phyloP scores from a whole-genome alignment of 345 rosid species.

The Linum tenue region DNA sequence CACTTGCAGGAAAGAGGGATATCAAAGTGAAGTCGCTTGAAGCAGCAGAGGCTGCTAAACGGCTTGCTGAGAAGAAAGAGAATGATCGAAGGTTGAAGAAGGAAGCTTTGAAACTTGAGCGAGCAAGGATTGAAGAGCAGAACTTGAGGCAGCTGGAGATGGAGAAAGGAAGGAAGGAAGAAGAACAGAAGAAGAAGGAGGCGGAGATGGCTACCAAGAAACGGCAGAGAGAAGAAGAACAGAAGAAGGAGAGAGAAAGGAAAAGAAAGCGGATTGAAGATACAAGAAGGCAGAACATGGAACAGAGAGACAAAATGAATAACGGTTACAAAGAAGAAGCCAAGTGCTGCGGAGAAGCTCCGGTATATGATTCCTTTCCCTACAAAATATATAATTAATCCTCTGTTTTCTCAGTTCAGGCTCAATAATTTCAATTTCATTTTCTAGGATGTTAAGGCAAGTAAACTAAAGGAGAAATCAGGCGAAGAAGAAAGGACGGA shows the following conservation, averaged over 20 bases:
- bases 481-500: slow-evolving; percentile 22
- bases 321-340: slow-evolving; percentile 36
- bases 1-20: slow-evolving; percentile 63
- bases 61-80: slow-evolving; percentile 76
- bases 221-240: slow-evolving; percentile 66
- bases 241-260: slow-evolving; percentile 56
- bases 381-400: neutral
- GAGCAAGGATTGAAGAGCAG: slow-evolving; percentile 67
- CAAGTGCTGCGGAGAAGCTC: slow-evolving; percentile 30
- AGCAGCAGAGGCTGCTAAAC: slow-evolving; percentile 80
- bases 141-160: slow-evolving; percentile 51
- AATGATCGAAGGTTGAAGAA: slow-evolving; percentile 74
- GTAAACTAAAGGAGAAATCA: slow-evolving; percentile 18
- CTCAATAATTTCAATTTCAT: neutral
- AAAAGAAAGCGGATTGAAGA: slow-evolving; percentile 63
- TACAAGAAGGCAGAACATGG: slow-evolving; percentile 45
- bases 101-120: slow-evolving; percentile 70
- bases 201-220: slow-evolving; percentile 67
- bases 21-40: slow-evolving; percentile 83
- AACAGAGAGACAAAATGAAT: slow-evolving; percentile 32
- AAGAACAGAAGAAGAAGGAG: slow-evolving; percentile 55
- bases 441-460: slow-evolving; percentile 30
- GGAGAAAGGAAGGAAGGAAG: slow-evolving; percentile 69
- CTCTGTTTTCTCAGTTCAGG: neutral
- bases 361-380: slow-evolving; percentile 16